phyloP scores from a whole-genome alignment of 257 asterid species.

The Verbascum thapsus region DNA sequence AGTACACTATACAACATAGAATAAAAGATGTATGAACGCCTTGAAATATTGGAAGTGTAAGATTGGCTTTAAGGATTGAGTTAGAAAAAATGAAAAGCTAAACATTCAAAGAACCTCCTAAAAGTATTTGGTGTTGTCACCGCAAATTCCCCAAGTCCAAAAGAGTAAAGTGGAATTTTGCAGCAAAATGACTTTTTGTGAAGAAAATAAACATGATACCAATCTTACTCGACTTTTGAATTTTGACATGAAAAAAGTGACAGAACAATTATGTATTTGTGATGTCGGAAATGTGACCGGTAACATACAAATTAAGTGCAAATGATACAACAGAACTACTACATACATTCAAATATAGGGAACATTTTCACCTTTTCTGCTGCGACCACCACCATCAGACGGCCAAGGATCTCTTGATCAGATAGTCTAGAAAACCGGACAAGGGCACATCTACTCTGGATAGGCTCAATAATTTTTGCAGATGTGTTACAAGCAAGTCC shows the following conservation, averaged over 20 bases:
- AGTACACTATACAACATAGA: background rate
- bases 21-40: background rate
- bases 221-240: background rate
- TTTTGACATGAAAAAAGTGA: background rate
- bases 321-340: too few species aligned
- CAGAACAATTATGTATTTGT: background rate
- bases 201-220: background rate
- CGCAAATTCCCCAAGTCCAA: too few species aligned
- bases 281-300: background rate
- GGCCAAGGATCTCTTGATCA: conserved; percentile 96
- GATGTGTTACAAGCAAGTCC: conserved; percentile 98
- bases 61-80: background rate
- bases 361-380: conserved; percentile 71
- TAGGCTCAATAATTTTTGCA: conserved; percentile 89
- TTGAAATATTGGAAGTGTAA: background rate
- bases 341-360: too few species aligned
- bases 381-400: conserved; percentile 86
- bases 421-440: conserved; percentile 88
- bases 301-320: background rate
- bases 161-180: too few species aligned
- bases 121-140: too few species aligned
- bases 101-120: background rate
- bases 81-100: background rate
- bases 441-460: conserved; percentile 97
- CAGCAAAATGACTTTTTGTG: too few species aligned